Base-by-base conservation (phyloP, 2,329 filamentous ascomycete genomes). In the Arthrobotrys sphaeroides region DNA sequence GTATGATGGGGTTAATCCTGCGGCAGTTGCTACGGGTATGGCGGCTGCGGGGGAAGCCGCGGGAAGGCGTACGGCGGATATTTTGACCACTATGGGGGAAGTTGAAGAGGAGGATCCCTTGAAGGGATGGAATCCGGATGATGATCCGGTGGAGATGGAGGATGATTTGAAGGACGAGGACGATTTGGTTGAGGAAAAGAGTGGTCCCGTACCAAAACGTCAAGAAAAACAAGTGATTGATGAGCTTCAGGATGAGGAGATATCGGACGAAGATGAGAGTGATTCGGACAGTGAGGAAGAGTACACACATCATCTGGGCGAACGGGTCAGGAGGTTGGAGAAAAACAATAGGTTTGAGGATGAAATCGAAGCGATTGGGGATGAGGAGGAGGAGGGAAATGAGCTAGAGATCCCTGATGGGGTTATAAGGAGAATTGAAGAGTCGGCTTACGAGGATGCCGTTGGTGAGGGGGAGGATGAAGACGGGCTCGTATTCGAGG, bases 1-100 rank as follows among this genome's bases (percentile, higher is more conserved):
- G 36, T 73, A 66, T 55, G 31, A 73, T n/a, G 69, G 62, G 53
- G 47, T 40, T n/a, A 40, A 40, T 2, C 1, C 13, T 6, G 33
- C 5, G 40, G 12, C 12, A 9, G 13, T n/a, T 5, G 18, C 45
- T 13, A 6, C 10, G 16, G 26, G 7, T 36, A 12, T 12, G 13
- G 36, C 9, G 33, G 20, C 2, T 28, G 36, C 13, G 4, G 33
- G 10, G 16, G 18, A 24, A 47, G 16, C 42, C 5, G 28, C 28
- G n/a, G 3, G 45, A 24, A 12, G 45, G 3, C 3, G n/a, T n/a
- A n/a, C n/a, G 28, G 4, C 24, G 3, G 7, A 7, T 9, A 13
- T 49, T 9, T 16, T 28, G 45, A 12, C 6, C 1, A 28, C 16
- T 28, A 9, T 33, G 26, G n/a, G 20, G 16, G 28, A 53, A 9